These are phyloP conservation scores for Penicillium expansum DNA, from an alignment of 2,329 filamentous ascomycete genomes.

Conservation along the genomic window DNA sequence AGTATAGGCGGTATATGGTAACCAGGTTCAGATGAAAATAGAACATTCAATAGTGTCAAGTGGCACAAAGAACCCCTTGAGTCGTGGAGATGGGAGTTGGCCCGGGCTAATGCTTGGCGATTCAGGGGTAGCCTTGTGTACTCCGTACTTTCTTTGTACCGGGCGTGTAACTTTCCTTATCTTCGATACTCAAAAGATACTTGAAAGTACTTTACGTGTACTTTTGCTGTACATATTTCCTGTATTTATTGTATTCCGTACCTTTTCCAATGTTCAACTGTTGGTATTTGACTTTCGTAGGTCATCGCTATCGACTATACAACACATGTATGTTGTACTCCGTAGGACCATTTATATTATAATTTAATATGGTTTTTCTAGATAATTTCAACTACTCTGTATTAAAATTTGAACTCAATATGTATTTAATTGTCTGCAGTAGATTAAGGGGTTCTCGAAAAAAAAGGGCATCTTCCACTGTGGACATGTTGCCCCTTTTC, in stretches of 20 bases:
- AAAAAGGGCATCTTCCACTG: background rate
- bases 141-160: background rate
- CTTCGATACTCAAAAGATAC: background rate
- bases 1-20: background rate
- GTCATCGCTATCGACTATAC: too few species aligned
- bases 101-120: constrained; percentile 8
- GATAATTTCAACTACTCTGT: background rate
- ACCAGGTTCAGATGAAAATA: constrained; percentile 4
- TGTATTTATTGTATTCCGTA: too few species aligned
- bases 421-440: background rate
- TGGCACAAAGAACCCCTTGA: constrained; percentile 15
- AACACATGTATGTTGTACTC: too few species aligned
- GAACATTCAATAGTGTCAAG: constrained; percentile 18
- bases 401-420: background rate
- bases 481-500: constrained; percentile 9
- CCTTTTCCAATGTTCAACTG: too few species aligned
- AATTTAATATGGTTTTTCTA: background rate
- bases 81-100: constrained; percentile 17
- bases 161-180: background rate
- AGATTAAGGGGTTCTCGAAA: constrained; percentile 4
- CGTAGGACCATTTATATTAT: background rate
- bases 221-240: too few species aligned
- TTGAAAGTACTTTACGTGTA: background rate
- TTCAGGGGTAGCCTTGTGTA: constrained; percentile 11
- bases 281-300: too few species aligned